Conservation (phyloP, 106 monocot species). For the Alisma plantagoaquatica region DNA sequence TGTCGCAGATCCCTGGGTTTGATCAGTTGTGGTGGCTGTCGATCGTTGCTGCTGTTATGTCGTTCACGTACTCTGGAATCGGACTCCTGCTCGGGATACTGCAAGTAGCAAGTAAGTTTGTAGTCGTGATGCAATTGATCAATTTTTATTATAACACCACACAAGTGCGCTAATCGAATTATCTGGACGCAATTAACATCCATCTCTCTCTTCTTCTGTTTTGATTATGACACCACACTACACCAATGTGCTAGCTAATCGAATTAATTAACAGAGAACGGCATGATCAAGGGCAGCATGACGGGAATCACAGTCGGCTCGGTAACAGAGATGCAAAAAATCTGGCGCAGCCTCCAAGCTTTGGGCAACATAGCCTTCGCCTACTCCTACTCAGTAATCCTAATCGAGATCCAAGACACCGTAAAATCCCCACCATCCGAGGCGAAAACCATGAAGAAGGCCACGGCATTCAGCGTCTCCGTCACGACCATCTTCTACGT, state of each 20-base stretch:
- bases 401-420: conserved; percentile 57
- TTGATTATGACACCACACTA: neutral
- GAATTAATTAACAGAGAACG: conserved; percentile 23
- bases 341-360: conserved; percentile 36
- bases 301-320: conserved; percentile 27
- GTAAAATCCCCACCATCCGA: conserved; percentile 55
- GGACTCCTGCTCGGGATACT: conserved; percentile 43
- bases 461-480: conserved; percentile 24
- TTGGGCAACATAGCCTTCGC: conserved; percentile 53
- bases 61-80: conserved; percentile 52
- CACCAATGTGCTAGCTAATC: too few relatives aligned
- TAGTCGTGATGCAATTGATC: neutral
- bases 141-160: neutral
- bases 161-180: neutral
- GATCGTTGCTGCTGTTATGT: conserved; percentile 62
- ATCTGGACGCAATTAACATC: neutral
- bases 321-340: conserved; percentile 24
- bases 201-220: neutral
- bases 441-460: conserved; percentile 51
- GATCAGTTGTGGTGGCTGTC: conserved; percentile 68
- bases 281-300: conserved; percentile 22
- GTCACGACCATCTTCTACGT: conserved; percentile 45
- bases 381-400: conserved; percentile 47
- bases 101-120: conserved; percentile 31
- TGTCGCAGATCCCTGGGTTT: conserved; percentile 65